Conservation (phyloP, 345 rosid genomes). For the Linum tenue region DNA sequence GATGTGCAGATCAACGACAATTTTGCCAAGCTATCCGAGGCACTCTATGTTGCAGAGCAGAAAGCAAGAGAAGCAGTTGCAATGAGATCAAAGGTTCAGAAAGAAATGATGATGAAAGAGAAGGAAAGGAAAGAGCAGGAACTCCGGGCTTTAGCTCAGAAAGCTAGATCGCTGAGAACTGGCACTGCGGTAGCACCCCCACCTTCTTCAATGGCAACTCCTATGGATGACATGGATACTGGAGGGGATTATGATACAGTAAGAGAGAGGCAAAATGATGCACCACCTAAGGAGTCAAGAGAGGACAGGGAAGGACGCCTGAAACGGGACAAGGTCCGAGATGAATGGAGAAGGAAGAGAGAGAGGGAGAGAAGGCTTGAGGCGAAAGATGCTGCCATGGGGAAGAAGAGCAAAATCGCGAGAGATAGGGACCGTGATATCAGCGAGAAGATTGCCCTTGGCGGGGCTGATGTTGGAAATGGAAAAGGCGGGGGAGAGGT, state of each 20-base stretch:
- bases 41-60: constrained; percentile 89
- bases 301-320: constrained; percentile 75
- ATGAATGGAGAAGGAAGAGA: constrained; percentile 87
- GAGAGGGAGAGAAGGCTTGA: constrained; percentile 80
- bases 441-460: constrained; percentile 92
- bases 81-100: constrained; percentile 93
- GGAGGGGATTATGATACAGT: constrained; percentile 54
- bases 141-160: constrained; percentile 82
- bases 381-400: constrained; percentile 87
- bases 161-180: constrained; percentile 86
- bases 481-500: constrained; percentile 75
- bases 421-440: constrained; percentile 91
- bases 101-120: constrained; percentile 89
- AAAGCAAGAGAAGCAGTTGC: constrained; percentile 98
- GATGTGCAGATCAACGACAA: constrained; percentile 78
- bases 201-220: constrained; percentile 39
- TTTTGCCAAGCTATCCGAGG: constrained; percentile 86
- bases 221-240: constrained; percentile 44
- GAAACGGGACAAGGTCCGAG: constrained; percentile 80
- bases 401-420: constrained; percentile 90
- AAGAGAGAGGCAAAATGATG: constrained; percentile 40
- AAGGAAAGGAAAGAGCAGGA: constrained; percentile 90
- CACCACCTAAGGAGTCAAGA: constrained; percentile 54
- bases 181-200: constrained; percentile 42
- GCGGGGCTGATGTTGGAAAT: constrained; percentile 83